These are phyloP conservation scores for Taiwanofungus camphoratus DNA, from an alignment of 1,284 basidiomycete genomes.

Conservation along the genomic window DNA sequence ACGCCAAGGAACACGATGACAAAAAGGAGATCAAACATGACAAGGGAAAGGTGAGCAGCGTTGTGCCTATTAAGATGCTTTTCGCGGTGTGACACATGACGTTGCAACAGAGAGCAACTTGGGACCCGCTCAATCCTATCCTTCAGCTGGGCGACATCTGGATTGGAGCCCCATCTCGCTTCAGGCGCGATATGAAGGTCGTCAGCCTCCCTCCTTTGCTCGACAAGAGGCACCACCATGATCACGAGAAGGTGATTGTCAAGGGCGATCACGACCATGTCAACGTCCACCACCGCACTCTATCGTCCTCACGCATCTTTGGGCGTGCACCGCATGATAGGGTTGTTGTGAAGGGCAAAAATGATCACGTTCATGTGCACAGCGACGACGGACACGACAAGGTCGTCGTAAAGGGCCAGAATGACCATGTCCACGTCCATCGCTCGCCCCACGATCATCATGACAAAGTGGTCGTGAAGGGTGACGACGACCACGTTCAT, in stretches of 20 bases:
- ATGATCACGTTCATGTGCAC: constrained; percentile 17
- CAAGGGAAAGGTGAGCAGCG: constrained; percentile 14
- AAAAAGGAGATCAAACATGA: constrained; percentile 9
- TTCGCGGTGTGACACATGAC: too few species aligned
- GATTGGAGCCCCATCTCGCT: constrained; percentile 12
- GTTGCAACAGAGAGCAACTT: constrained; percentile 11
- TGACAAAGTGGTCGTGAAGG: constrained; percentile 18
- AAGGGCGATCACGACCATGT: constrained; percentile 17
- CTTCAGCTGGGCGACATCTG: constrained; percentile 19
- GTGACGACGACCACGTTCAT: constrained; percentile 21
- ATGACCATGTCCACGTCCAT: constrained; percentile 18
- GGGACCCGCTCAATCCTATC: constrained; percentile 18
- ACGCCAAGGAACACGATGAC: constrained; percentile 2
- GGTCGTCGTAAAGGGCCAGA: constrained; percentile 9
- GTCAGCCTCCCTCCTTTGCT: constrained; percentile 6
- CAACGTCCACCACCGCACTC: constrained; percentile 16
- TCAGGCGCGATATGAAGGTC: not conserved
- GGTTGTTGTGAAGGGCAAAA: constrained; percentile 21
- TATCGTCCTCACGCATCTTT: constrained; percentile 1
- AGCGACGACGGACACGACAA: constrained; percentile 13
- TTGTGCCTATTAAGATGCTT: not conserved
- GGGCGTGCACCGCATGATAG: constrained; percentile 10
- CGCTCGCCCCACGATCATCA: constrained; percentile 13
- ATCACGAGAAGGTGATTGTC: constrained; percentile 15
- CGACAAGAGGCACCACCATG: constrained; percentile 14